Evolutionary conservation across 2,329 filamentous ascomycete species (phyloP).

Genomic region (Fusarium neocosmosporiellum): DNA sequence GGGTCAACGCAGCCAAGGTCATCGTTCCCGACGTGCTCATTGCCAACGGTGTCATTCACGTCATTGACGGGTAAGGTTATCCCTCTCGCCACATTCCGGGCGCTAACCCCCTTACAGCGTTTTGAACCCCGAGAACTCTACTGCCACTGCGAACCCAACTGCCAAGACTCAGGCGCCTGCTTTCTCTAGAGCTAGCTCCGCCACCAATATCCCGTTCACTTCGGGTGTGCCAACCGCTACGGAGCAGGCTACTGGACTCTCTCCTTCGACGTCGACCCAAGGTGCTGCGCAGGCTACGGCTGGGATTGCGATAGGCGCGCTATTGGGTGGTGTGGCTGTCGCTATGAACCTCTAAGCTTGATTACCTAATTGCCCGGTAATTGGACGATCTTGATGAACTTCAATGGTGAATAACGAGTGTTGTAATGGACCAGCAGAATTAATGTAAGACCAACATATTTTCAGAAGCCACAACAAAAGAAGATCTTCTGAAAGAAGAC

Average conservation of each 20-base stretch:
- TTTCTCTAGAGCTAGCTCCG: conserved; percentile 63
- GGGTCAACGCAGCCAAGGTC: conserved; percentile 54
- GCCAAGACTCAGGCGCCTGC: conserved; percentile 57
- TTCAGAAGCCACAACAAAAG: too few relatives aligned
- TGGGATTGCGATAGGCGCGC: conserved; percentile 38
- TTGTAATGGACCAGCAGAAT: too few relatives aligned
- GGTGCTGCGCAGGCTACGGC: conserved; percentile 36
- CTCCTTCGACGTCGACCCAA: conserved; percentile 25
- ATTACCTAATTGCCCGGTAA: not conserved
- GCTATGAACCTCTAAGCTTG: conserved; percentile 28
- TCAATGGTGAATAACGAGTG: too few relatives aligned
- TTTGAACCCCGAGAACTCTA: conserved; percentile 53
- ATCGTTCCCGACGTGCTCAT: conserved; percentile 60
- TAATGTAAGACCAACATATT: too few relatives aligned
- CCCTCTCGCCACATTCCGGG: not conserved
- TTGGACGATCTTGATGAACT: too few relatives aligned
- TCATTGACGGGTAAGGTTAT: conserved; percentile 64
- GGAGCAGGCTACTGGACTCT: conserved; percentile 24
- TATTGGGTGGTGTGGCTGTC: conserved; percentile 38
- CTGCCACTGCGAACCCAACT: conserved; percentile 49
- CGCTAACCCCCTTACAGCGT: conserved; percentile 49
- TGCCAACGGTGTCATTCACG: conserved; percentile 67
- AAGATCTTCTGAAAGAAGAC: too few relatives aligned
- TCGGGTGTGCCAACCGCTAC: conserved; percentile 53
- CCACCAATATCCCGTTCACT: conserved; percentile 64